These are phyloP conservation scores for Skeletonema tropicum DNA, from an alignment of 108 stramenopile genomes.

Conservation along the genomic window DNA sequence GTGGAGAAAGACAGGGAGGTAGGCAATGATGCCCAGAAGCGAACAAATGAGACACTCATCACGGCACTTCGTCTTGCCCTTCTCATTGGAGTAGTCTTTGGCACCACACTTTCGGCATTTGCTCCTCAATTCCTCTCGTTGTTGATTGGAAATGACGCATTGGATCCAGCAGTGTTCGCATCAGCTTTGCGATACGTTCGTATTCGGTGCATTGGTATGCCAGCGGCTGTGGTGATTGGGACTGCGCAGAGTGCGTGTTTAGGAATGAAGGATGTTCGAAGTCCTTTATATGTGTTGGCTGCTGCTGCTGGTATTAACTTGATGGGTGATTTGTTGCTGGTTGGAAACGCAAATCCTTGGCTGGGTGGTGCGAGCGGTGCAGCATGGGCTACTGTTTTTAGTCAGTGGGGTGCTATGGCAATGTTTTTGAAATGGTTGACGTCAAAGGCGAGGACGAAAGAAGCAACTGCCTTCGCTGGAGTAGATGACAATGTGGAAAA, in stretches of 20 bases:
- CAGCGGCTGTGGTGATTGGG: conserved; percentile 81
- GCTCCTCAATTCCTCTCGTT: conserved; percentile 50
- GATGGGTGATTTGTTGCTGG: conserved; percentile 75
- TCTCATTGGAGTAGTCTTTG: conserved; percentile 69
- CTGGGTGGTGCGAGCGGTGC: conserved; percentile 87
- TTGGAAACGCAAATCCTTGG: conserved; percentile 53
- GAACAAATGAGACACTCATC: conserved; percentile 57
- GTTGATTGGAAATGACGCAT: conserved; percentile 74
- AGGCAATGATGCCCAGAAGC: conserved; percentile 33
- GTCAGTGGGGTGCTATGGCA: conserved; percentile 75
- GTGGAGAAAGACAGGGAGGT: conserved; percentile 52
- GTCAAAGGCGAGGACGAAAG: conserved; percentile 13
- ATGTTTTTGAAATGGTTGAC: conserved; percentile 78
- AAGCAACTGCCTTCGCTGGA: not conserved
- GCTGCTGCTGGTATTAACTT: conserved; percentile 85
- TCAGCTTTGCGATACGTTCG: conserved; percentile 84
- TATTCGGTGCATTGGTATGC: conserved; percentile 85
- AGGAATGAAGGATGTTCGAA: conserved; percentile 73
- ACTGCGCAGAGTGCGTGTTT: conserved; percentile 74
- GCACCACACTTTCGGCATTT: conserved; percentile 54
- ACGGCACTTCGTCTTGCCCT: conserved; percentile 72
- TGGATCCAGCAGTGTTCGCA: conserved; percentile 67
- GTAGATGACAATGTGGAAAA: not conserved
- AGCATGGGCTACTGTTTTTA: conserved; percentile 90
- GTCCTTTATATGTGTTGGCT: conserved; percentile 73